These are phyloP conservation scores for Elaeagnus macrophylla DNA, from an alignment of 306 rosid species.

Conservation along the genomic window DNA sequence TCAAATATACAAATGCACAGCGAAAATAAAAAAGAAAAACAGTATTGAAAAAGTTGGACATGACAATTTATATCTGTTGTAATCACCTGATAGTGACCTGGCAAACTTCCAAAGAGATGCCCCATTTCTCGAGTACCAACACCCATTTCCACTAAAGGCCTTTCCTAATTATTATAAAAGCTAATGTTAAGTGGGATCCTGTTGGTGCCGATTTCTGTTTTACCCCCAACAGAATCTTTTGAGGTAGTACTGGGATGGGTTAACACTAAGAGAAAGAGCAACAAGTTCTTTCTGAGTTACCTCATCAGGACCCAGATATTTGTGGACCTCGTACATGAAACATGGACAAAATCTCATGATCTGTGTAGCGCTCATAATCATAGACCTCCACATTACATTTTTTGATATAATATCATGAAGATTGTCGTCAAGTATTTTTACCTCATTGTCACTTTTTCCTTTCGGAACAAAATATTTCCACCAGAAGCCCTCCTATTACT, in stretches of 20 bases:
- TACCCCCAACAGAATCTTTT: no score
- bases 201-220: no score
- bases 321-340: conserved; percentile 87
- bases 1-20: no score
- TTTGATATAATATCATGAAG: conserved; percentile 5
- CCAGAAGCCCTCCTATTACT: conserved; percentile 97
- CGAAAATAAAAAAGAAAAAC: no score
- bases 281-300: conserved; percentile 34
- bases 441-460: conserved; percentile 96
- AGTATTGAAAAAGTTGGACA: no score
- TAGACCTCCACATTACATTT: conserved; percentile 19
- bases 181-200: conserved; percentile 22
- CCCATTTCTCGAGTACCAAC: conserved; percentile 99
- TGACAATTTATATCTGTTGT: neutral
- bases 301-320: conserved; percentile 96
- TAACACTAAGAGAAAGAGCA: conserved; percentile 5
- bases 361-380: conserved; percentile 48
- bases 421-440: conserved; percentile 20
- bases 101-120: conserved; percentile 89
- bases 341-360: conserved; percentile 98
- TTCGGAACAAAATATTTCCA: conserved; percentile 96
- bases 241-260: neutral
- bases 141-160: conserved; percentile 97
- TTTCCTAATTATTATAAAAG: conserved; percentile 54
- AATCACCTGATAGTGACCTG: conserved; percentile 88